These are phyloP conservation scores for Sesbania bispinosa DNA, from an alignment of 306 rosid species.

Conservation along the genomic window DNA sequence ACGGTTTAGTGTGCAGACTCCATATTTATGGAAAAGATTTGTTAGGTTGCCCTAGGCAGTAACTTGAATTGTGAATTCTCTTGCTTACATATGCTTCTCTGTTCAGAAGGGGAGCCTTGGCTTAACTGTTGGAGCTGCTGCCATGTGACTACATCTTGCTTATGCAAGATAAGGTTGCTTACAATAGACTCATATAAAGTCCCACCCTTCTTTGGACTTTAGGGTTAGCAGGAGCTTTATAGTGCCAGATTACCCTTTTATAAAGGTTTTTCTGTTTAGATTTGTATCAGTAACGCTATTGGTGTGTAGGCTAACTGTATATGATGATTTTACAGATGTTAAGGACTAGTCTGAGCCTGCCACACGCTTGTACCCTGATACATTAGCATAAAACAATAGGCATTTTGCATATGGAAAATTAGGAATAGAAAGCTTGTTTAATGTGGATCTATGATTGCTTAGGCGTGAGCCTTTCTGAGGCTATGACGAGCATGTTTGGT, in stretches of 20 bases:
- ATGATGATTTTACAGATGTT: not conserved
- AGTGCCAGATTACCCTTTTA: no score
- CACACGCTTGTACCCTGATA: not conserved
- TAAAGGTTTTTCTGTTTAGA: not conserved
- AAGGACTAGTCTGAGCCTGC: not conserved
- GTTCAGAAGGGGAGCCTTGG: no score
- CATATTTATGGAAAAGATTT: not conserved
- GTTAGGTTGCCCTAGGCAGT: not conserved
- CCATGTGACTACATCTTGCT: no score
- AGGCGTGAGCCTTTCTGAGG: no score
- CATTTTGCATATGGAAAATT: not conserved
- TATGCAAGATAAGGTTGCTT: no score
- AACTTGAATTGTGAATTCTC: slow-evolving; percentile 2
- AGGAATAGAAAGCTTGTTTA: not conserved
- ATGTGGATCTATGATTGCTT: not conserved
- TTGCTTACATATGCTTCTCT: no score
- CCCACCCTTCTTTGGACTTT: no score
- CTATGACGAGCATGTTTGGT: no score
- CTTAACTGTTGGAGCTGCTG: no score
- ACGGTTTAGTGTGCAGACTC: not conserved
- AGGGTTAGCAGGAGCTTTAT: no score
- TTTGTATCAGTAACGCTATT: not conserved
- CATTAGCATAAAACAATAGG: not conserved
- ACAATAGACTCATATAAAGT: no score
- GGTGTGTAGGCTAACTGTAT: not conserved